Evolutionary conservation across 257 asterid species (phyloP), one percentile per base, ranked within the genome.

Genomic region (Scutellaria galericulata): DNA sequence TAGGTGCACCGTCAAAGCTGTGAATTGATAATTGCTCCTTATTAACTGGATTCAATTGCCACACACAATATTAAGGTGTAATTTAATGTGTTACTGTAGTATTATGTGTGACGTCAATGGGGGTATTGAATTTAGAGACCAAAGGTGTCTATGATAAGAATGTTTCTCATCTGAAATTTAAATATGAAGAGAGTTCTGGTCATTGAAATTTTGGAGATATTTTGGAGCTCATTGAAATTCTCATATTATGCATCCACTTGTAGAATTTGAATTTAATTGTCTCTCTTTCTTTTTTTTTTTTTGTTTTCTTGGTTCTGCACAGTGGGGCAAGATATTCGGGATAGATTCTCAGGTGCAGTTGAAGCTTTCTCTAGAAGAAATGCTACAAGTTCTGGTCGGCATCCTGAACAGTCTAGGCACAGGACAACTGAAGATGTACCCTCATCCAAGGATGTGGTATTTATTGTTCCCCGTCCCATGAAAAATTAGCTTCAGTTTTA

Each of bases 401-500:
- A 31, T 31, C 4, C 37, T 31, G 37, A 31, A 31, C 37, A 31
- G 37, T 31, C 37, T 31, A 31, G 37, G 37, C 85, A 84, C 75
- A 82, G 90, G 70, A 79, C 88, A 65, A 81, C 89, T 18, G 97
- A 91, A 31, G 96, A 86, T 78, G 83, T 78, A 63, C 93, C 98
- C 75, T 88, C 96, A 42, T 93, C 98, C 54, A 93, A 90, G 85
- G 96, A 93, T 81, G 96, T 91, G 98, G 98, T 93, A 93, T 61
- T 74, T 27, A 18, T 66, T 63, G 64, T 73, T 59, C 40, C 14
- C 42, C 31, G 15, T 58, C 71, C 46, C 35, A n/a, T 56, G 12
- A 11, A 9, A 51, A 60, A 64, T 56, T 54, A 7, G 12, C 11
- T 14, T 18, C 53, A 48, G 13, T 71, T 46, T 20, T 2, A 31